These are phyloP conservation scores for Penicillium cosmopolitanum DNA, from an alignment of 495 filamentous ascomycete genomes.

Conservation along the genomic window DNA sequence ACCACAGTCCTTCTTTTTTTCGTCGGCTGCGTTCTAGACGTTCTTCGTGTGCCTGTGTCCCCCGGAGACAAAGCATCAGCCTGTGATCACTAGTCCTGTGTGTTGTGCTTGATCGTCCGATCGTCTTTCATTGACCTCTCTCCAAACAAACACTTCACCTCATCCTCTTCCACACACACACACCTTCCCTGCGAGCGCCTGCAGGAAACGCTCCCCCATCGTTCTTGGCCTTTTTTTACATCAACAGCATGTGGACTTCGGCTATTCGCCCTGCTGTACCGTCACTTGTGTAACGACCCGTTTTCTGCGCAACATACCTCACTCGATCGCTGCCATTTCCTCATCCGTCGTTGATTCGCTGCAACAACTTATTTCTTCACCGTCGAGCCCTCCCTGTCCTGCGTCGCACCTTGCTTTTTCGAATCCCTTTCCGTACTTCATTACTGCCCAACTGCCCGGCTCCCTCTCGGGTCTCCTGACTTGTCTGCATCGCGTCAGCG, in stretches of 20 bases:
- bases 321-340: slow-evolving; percentile 16
- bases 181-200: slow-evolving; percentile 16
- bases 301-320: slow-evolving; percentile 38
- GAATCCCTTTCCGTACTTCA: slow-evolving; percentile 23
- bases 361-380: slow-evolving; percentile 27
- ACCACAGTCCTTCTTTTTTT: slow-evolving; percentile 22
- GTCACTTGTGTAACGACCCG: slow-evolving; percentile 41
- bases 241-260: slow-evolving; percentile 48
- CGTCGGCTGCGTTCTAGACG: slow-evolving; percentile 41
- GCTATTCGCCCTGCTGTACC: slow-evolving; percentile 41
- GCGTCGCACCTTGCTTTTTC: slow-evolving; percentile 33
- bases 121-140: slow-evolving; percentile 18
- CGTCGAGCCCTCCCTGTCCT: slow-evolving; percentile 25
- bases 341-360: slow-evolving; percentile 18
- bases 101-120: slow-evolving; percentile 27
- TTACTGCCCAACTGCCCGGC: slow-evolving; percentile 38
- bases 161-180: slow-evolving; percentile 7
- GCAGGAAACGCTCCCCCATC: slow-evolving; percentile 17
- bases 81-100: slow-evolving; percentile 12
- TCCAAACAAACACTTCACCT: slow-evolving; percentile 17
- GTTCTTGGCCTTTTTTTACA: slow-evolving; percentile 14
- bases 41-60: slow-evolving; percentile 26
- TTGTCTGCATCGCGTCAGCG: slow-evolving; percentile 41
- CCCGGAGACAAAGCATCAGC: slow-evolving; percentile 29
- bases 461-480: slow-evolving; percentile 48